phyloP scores from a whole-genome alignment of 2,329 filamentous ascomycete species.

The Rutstroemia sp. region DNA sequence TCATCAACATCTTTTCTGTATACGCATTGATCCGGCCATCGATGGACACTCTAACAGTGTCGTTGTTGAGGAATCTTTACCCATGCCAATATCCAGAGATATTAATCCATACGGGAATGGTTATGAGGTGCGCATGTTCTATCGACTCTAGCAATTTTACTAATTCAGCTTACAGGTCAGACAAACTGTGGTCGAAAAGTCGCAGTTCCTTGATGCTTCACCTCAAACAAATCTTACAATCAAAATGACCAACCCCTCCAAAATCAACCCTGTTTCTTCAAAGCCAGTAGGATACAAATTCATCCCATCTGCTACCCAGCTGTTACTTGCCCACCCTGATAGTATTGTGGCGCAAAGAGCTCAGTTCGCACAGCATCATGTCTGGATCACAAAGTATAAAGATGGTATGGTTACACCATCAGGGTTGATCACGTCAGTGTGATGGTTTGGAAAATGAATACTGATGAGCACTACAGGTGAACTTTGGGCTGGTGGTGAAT shows the following conservation, averaged over 20 bases:
- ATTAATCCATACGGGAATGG: conserved; percentile 47
- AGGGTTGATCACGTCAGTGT: not conserved
- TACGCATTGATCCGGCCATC: conserved; percentile 48
- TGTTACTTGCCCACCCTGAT: conserved; percentile 69
- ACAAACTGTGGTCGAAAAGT: conserved; percentile 32
- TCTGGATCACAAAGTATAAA: conserved; percentile 84
- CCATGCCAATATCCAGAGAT: conserved; percentile 33
- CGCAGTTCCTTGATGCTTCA: conserved; percentile 34
- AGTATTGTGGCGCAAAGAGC: conserved; percentile 84
- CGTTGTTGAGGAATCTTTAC: conserved; percentile 45
- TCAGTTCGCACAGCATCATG: conserved; percentile 76
- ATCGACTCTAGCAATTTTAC: not conserved
- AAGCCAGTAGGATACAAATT: conserved; percentile 83
- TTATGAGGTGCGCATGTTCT: conserved; percentile 32
- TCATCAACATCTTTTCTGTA: conserved; percentile 48
- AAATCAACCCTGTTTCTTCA: conserved; percentile 69
- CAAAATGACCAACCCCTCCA: conserved; percentile 53
- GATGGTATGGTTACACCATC: conserved; percentile 25
- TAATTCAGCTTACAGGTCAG: conserved; percentile 26
- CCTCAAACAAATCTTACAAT: conserved; percentile 56
- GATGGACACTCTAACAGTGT: conserved; percentile 47
- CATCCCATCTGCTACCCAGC: conserved; percentile 72
- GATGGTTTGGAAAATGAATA: not conserved
- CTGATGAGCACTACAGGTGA: conserved; percentile 14
- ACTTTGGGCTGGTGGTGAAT: conserved; percentile 29